Percentiles rank a stretch among this genome's conserved stretches.
Conservation (phyloP, 148 eudicot genomes). For the Chenopodium quinoa region DNA sequence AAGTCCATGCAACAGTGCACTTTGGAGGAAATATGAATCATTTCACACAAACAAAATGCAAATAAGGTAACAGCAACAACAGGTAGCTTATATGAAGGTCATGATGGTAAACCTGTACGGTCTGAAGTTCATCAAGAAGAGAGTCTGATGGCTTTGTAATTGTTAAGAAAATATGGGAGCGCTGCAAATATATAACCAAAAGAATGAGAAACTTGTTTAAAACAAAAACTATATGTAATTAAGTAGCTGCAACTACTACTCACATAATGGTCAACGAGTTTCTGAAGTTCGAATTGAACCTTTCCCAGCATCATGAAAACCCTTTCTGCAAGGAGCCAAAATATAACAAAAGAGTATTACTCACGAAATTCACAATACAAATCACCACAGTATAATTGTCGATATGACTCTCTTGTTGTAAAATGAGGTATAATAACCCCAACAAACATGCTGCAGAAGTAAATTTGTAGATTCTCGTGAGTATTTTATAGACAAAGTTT, state of each 20-base stretch:
- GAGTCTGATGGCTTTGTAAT: conserved; percentile 92
- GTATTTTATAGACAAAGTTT: not conserved
- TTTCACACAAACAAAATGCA: conserved; percentile 4
- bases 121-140: conserved; percentile 85
- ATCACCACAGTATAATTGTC: not conserved
- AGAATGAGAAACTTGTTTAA: not conserved
- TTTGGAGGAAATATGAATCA: not conserved
- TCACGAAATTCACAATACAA: not conserved
- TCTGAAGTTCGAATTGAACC: conserved; percentile 84
- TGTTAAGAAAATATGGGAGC: conserved; percentile 68
- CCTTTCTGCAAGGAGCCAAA: conserved; percentile 47
- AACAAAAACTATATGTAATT: not conserved
- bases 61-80: not conserved
- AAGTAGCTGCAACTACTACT: conserved; percentile 29
- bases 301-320: conserved; percentile 68
- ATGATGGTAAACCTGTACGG: conserved; percentile 75
- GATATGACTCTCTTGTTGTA: not conserved
- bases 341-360: conserved; percentile 11
- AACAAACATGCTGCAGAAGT: not conserved
- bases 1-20: not conserved
- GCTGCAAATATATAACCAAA: conserved; percentile 46
- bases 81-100: not conserved
- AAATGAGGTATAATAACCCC: not conserved
- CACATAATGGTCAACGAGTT: conserved; percentile 81
- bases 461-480: not conserved